Evolutionary conservation across 768 basidiomycete species (phyloP).

Genomic region (Tulasnella sp.): DNA sequence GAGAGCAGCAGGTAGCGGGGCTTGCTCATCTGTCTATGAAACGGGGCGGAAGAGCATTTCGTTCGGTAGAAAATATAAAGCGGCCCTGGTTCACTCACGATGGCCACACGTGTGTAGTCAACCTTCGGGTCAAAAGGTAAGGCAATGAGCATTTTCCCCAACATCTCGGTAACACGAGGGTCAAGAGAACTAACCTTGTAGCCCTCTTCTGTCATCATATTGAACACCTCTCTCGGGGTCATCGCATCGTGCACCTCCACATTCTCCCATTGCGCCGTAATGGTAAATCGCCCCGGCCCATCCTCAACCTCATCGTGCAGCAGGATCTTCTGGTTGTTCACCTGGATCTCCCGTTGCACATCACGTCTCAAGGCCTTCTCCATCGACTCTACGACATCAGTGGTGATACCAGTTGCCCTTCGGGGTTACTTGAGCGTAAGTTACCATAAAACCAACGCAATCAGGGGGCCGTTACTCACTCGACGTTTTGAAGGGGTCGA

Average conservation of each 20-base stretch:
- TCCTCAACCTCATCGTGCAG: constrained; percentile 96
- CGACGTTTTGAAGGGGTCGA: constrained; percentile 86
- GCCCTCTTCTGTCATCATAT: constrained; percentile 63
- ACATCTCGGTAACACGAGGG: constrained; percentile 11
- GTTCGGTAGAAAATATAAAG: too few species aligned
- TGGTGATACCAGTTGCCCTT: constrained; percentile 90
- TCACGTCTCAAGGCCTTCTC: constrained; percentile 81
- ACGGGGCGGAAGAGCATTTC: too few species aligned
- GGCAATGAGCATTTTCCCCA: not conserved
- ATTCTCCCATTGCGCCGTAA: constrained; percentile 92
- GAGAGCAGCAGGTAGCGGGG: constrained; percentile 82
- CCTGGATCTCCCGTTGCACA: constrained; percentile 68
- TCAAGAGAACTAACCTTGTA: constrained; percentile 45
- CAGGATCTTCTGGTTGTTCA: constrained; percentile 59
- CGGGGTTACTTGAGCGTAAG: too few species aligned
- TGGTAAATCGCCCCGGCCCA: constrained; percentile 75
- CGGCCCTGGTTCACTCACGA: constrained; percentile 45
- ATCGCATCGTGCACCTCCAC: constrained; percentile 72
- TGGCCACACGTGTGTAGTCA: constrained; percentile 79
- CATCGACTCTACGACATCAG: constrained; percentile 83
- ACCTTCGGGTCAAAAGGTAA: constrained; percentile 39
- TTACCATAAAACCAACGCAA: not conserved
- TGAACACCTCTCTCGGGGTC: constrained; percentile 76
- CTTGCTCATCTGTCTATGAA: constrained; percentile 92
- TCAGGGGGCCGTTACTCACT: too few species aligned